phyloP scores from a whole-genome alignment of 768 basidiomycete species.

The Botryobasidium botryosum region DNA sequence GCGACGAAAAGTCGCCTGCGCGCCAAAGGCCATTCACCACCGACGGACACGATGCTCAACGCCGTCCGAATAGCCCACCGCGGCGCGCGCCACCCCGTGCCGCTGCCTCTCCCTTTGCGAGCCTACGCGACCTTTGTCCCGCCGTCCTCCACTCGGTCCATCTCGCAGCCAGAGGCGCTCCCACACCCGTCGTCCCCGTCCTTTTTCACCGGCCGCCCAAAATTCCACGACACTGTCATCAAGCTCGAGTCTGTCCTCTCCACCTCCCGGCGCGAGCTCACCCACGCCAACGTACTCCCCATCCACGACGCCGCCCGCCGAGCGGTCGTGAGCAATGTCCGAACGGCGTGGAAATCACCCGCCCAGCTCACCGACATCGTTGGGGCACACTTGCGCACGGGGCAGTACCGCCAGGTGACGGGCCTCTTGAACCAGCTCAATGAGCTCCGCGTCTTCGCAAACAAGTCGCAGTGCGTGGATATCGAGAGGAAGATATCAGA shows the following conservation, averaged over 20 bases:
- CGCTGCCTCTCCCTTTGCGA: too few relatives aligned
- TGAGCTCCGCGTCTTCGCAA: conserved; percentile 28
- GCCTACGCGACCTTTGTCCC: too few relatives aligned
- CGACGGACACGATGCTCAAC: too few relatives aligned
- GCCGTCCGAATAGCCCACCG: too few relatives aligned
- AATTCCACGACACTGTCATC: conserved; percentile 55
- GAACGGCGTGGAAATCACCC: conserved; percentile 52
- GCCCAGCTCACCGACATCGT: conserved; percentile 41
- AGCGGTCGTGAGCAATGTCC: conserved; percentile 24
- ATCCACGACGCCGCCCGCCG: conserved; percentile 49
- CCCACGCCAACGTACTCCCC: conserved; percentile 52
- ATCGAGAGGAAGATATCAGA: conserved; percentile 33
- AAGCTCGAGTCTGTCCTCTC: conserved; percentile 48
- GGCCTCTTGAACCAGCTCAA: conserved; percentile 48
- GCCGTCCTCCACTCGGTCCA: too few relatives aligned
- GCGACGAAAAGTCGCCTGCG: too few relatives aligned
- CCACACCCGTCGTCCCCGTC: conserved; percentile 45
- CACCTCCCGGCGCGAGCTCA: conserved; percentile 40
- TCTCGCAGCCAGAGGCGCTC: too few relatives aligned
- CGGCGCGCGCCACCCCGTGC: too few relatives aligned
- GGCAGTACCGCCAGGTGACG: conserved; percentile 51
- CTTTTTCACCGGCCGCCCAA: conserved; percentile 69
- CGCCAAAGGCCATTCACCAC: too few relatives aligned
- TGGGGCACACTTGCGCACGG: conserved; percentile 36
- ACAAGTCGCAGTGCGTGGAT: conserved; percentile 23